These are phyloP conservation scores for Amaranthus palmeri DNA, from an alignment of 148 eudicot species.

Conservation along the genomic window DNA sequence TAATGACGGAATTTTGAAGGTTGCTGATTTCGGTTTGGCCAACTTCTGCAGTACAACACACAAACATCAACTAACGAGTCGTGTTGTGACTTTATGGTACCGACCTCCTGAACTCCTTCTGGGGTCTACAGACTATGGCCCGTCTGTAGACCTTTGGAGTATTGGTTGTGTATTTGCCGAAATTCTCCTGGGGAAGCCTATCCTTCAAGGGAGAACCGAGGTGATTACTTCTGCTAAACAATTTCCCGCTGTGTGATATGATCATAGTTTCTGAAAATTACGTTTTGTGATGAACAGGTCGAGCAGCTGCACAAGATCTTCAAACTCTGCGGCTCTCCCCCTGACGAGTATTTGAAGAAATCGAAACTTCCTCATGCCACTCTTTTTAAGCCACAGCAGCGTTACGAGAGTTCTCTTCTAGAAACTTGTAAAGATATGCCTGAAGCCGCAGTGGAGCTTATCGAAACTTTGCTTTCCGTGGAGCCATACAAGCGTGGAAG, in stretches of 20 bases:
- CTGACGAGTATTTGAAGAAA: conserved; percentile 87
- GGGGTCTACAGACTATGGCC: conserved; percentile 81
- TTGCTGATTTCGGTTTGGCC: conserved; percentile 93
- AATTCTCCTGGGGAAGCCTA: conserved; percentile 71
- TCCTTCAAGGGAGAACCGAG: conserved; percentile 94
- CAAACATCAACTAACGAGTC: conserved; percentile 71
- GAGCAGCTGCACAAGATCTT: conserved; percentile 92
- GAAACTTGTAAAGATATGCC: conserved; percentile 68
- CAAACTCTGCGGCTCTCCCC: conserved; percentile 91
- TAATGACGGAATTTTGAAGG: conserved; percentile 77
- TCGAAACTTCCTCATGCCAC: conserved; percentile 86
- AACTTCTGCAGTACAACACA: conserved; percentile 52
- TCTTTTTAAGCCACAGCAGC: conserved; percentile 81
- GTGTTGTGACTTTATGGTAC: conserved; percentile 91
- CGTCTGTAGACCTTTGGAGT: conserved; percentile 94
- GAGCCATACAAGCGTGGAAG: conserved; percentile 77
- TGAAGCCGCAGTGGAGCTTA: conserved; percentile 44
- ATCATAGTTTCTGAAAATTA: background rate
- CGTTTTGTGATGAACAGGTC: conserved; percentile 43
- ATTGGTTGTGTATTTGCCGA: conserved; percentile 91
- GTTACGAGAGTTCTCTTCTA: conserved; percentile 59
- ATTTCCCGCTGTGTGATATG: conserved; percentile 12
- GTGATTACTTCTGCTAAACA: conserved; percentile 33
- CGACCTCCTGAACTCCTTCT: conserved; percentile 91
- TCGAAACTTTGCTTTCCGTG: conserved; percentile 68